phyloP scores from a whole-genome alignment of 495 filamentous ascomycete species.

The Aspergillus nidulans region DNA sequence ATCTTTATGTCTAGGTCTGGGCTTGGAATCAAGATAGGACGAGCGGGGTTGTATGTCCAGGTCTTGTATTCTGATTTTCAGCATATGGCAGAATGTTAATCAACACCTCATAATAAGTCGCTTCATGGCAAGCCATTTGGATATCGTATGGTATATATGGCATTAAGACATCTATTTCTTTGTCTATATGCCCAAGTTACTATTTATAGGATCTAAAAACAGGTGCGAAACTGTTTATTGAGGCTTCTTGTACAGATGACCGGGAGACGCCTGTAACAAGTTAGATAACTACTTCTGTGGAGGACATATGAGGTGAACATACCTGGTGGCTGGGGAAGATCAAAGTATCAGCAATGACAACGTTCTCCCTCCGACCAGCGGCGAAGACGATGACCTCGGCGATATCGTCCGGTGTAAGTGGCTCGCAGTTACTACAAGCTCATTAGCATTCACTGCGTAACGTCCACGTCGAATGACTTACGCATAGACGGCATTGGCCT shows the following conservation, averaged over 20 bases:
- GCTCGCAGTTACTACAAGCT: conserved; percentile 65
- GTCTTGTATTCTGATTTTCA: no score
- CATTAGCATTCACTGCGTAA: conserved; percentile 6
- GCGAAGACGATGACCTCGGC: conserved; percentile 92
- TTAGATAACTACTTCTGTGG: not conserved
- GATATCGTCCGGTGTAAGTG: conserved; percentile 92
- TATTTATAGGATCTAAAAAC: not conserved
- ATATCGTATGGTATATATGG: not conserved
- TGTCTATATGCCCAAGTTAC: not conserved
- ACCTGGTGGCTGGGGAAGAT: conserved; percentile 93
- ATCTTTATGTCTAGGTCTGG: no score
- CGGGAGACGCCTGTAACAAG: not conserved
- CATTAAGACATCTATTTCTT: not conserved
- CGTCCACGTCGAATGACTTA: conserved; percentile 40
- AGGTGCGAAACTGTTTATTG: not conserved
- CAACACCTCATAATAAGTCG: no score
- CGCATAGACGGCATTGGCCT: conserved; percentile 95
- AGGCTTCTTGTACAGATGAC: not conserved
- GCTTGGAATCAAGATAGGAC: not conserved
- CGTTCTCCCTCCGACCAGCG: conserved; percentile 85
- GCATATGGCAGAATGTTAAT: not conserved
- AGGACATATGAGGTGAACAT: conserved; percentile 17
- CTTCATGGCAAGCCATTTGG: no score
- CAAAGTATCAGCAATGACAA: conserved; percentile 88
- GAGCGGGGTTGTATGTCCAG: not conserved